Evolutionary conservation across 495 filamentous ascomycete genomes (phyloP), one percentile per base, ranked within the genome.

Genomic region (Tuber brumale): DNA sequence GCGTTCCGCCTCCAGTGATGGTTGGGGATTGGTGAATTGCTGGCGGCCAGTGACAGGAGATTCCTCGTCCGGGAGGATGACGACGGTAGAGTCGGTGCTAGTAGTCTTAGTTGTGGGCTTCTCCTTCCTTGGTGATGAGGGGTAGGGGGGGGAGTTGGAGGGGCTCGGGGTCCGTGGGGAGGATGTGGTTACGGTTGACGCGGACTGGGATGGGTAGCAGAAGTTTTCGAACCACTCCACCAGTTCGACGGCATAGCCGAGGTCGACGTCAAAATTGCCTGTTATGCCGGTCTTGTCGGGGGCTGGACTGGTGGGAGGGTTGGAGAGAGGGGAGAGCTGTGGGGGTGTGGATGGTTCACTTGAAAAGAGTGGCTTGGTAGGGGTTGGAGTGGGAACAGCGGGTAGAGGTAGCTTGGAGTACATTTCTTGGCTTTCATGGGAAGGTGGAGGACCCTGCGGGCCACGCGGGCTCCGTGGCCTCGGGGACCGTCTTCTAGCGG

Each of bases 191-290:
- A 35, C 57, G 41, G 41, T 74, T 23, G 61, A 45, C 43, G 18
- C 16, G 9, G 35, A 37, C 31, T 23, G 23, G 35, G 16, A 61
- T 46, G 75, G 42, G 74, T 74, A 80, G 21, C 45, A 51, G 16
- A 80, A 76, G 35, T 76, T 76, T 46, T 80, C 77, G 21, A 80
- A 80, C 78, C 78, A 80, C 44, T 80, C 61, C 1, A 80, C 76
- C 18, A 80, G 37, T 5, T 77, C 78, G 42, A 73, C 77, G 4
- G 31, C 44, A 35, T 75, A 74, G 37, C 76, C 37, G 10, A 77
- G 39, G n/a, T 79, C 76, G 43, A 75, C 57, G 51, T 79, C 78
- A 35, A 66, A 35, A 35, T 66, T 66, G 23, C 27, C n/a, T 57
- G 23, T 57, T 23, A 3, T n/a, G 51, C 23, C 12, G 35, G 57